phyloP scores from a whole-genome alignment of 768 basidiomycete genomes.

The Neoboletus subvelutipes region DNA sequence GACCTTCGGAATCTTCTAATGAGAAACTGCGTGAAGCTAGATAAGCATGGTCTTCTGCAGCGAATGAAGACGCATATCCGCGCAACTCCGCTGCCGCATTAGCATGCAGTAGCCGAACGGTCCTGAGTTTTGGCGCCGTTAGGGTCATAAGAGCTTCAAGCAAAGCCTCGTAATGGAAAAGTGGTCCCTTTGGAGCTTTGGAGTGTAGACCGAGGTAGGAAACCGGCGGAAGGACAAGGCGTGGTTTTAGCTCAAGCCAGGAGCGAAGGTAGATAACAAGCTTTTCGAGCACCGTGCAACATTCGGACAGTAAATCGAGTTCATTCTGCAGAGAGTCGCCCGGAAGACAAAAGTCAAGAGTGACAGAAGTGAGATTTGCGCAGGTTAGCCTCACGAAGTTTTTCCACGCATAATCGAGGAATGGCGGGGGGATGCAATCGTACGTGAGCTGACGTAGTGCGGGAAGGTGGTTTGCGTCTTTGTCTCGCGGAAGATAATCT shows the following conservation, averaged over 20 bases:
- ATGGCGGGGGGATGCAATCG: conserved; percentile 33
- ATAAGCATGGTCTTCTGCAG: conserved; percentile 9
- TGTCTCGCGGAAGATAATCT: conserved; percentile 31
- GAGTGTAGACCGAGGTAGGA: conserved; percentile 26
- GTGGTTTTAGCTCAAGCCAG: conserved; percentile 22
- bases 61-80: conserved; percentile 1
- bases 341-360: conserved; percentile 27
- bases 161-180: conserved; percentile 17
- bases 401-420: conserved; percentile 29
- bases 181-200: conserved; percentile 14
- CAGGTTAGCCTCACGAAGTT: conserved; percentile 27
- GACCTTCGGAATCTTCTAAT: conserved; percentile 26
- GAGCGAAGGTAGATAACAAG: conserved; percentile 27
- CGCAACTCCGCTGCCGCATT: conserved; percentile 15
- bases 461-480: conserved; percentile 27
- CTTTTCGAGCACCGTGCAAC: conserved; percentile 23
- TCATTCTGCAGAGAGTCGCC: conserved; percentile 27
- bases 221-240: conserved; percentile 26
- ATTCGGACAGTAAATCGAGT: conserved; percentile 26
- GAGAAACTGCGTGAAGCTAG: conserved; percentile 15
- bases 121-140: conserved; percentile 19
- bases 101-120: conserved; percentile 22
- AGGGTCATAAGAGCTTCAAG: conserved; percentile 26
- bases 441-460: conserved; percentile 32
- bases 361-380: conserved; percentile 27